phyloP scores from a whole-genome alignment of 2,329 filamentous ascomycete species.

The Huntiella bhutanensis region DNA sequence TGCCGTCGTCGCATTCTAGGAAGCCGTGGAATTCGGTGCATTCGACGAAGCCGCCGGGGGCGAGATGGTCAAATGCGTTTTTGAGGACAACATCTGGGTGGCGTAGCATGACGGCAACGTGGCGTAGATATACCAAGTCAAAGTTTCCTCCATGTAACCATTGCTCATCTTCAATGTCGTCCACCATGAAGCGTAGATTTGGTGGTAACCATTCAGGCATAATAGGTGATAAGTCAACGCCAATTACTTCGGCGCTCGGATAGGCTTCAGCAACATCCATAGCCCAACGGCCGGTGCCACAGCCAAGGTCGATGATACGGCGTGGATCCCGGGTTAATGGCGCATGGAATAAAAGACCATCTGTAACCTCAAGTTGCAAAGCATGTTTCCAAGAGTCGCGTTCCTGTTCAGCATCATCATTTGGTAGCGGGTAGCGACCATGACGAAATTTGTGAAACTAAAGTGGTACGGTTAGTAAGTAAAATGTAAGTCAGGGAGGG shows the following conservation, averaged over 20 bases:
- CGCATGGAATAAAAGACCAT: constrained; percentile 22
- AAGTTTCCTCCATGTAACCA: constrained; percentile 32
- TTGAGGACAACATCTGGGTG: constrained; percentile 29
- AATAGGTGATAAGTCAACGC: constrained; percentile 27
- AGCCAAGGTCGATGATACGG: constrained; percentile 29
- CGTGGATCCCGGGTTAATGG: constrained; percentile 22
- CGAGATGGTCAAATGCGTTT: constrained; percentile 18
- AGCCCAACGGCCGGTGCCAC: constrained; percentile 33
- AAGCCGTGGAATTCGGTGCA: constrained; percentile 27
- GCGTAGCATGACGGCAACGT: constrained; percentile 30
- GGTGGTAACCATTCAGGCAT: constrained; percentile 32
- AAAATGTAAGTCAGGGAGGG: not conserved
- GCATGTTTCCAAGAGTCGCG: constrained; percentile 27
- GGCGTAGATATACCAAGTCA: constrained; percentile 36
- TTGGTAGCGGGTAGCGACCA: constrained; percentile 27
- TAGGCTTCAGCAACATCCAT: constrained; percentile 28
- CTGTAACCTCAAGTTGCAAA: constrained; percentile 25
- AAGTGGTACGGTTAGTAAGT: not conserved
- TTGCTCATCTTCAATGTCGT: constrained; percentile 37
- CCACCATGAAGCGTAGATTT: constrained; percentile 43
- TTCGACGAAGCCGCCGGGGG: constrained; percentile 32
- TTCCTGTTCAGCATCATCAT: constrained; percentile 26
- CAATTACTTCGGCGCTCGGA: constrained; percentile 22
- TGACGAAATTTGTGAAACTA: constrained; percentile 26
- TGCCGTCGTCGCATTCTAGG: constrained; percentile 25